Evolutionary conservation across 257 asterid genomes (phyloP).

Genomic region (Cynanchum wilfordii): DNA sequence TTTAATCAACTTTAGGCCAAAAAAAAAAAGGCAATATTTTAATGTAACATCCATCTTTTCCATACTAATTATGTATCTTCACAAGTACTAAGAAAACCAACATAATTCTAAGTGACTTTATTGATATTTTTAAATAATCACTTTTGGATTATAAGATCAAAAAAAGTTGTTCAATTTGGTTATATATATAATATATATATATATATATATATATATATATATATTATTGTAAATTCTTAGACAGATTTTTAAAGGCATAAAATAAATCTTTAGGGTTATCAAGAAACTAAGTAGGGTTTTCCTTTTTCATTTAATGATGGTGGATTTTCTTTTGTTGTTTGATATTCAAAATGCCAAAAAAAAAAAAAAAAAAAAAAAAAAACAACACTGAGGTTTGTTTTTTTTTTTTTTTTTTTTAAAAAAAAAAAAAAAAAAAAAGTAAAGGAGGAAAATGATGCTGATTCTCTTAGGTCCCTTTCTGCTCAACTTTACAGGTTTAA

Average conservation of each 20-base stretch:
- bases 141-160: background rate
- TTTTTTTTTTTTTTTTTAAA: too few relatives aligned
- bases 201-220: too few relatives aligned
- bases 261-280: background rate
- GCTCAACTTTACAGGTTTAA: constrained; percentile 1
- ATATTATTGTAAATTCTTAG: background rate
- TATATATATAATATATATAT: background rate
- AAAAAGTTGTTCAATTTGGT: constrained; percentile 4
- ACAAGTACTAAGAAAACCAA: background rate
- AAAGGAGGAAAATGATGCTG: background rate
- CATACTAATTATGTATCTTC: background rate
- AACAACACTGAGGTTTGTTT: too few relatives aligned
- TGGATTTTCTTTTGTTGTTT: background rate
- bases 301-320: background rate
- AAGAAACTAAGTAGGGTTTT: background rate
- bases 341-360: background rate
- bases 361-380: too few relatives aligned
- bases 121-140: background rate
- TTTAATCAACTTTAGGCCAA: background rate
- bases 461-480: background rate
- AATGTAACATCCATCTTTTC: background rate
- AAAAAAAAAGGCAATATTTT: background rate
- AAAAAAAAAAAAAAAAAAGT: background rate
- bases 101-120: background rate
- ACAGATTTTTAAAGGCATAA: background rate